Evolutionary conservation across 2,329 filamentous ascomycete genomes (phyloP), one percentile per base, ranked within the genome.

Genomic region (Aspergillus hortae): DNA sequence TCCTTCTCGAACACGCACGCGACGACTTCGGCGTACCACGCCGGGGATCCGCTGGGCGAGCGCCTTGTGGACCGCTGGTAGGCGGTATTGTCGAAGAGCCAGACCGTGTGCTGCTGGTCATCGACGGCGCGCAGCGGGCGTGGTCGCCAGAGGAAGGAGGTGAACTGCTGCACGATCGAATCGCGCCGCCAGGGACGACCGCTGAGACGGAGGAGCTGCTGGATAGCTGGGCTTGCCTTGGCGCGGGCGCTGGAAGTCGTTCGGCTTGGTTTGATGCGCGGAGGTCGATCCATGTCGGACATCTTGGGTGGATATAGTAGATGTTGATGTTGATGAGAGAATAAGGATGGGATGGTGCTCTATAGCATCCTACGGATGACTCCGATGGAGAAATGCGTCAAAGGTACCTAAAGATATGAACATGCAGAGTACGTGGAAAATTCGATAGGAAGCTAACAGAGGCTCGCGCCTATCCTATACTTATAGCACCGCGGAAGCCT

Each of bases 1-100:
- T 89, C 77, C 63, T 85, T 84, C 57, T 87, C 83, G 61, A 96
- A 95, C 52, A 90, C 89, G 42, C 88, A 89, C 2, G 88, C 84
- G 0, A 95, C 85, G 56, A 92, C 91, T 66, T 96, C 90, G 23
- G 88, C 88, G 63, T 89, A 80, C 90, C 91, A 96, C 48, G 63
- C 56, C 66, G 69, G 48, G 2, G 72, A 69, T 19, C 45, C 50
- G 52, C 69, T 62, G 15, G 63, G 61, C 53, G 64, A 43, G 75
- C 72, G 68, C 42, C 57, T 54, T 56, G 67, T 66, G 48, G 65
- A 46, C 21, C 68, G 62, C 54, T 83, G 82, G 67, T 87, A 92
- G 4, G 91, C 92, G 2, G 89, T 92, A 64, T 94, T 96, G 74
- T 97, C 91, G 44, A 96, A 77, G 6, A 96, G 76, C 92, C 92